Conservation (phyloP, 2,329 filamentous ascomycete genomes). For the Metarhizium brunneum region DNA sequence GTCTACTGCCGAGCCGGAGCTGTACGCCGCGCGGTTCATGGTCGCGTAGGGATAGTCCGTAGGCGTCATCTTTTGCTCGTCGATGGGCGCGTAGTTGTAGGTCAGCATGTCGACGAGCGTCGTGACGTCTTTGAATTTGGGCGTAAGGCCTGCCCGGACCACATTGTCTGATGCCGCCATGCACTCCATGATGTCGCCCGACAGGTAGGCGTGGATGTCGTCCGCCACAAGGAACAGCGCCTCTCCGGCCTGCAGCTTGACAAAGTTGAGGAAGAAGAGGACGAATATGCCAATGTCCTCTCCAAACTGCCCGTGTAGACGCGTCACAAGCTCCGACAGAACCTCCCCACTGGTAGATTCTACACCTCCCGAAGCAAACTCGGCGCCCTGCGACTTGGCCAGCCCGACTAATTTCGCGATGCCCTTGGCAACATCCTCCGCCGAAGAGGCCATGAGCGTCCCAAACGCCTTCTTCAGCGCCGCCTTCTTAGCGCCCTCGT, state of each 20-base stretch:
- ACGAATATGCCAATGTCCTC: conserved; percentile 89
- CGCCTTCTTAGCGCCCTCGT: conserved; percentile 59
- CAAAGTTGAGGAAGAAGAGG: conserved; percentile 94
- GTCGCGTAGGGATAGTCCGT: conserved; percentile 78
- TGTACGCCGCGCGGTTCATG: conserved; percentile 74
- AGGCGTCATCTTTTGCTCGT: conserved; percentile 87
- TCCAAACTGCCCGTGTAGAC: conserved; percentile 78
- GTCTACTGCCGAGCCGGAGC: conserved; percentile 58
- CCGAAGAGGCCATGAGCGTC: conserved; percentile 68
- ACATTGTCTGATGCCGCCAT: conserved; percentile 99
- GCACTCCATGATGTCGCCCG: conserved; percentile 94
- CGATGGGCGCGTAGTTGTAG: conserved; percentile 89
- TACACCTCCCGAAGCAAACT: conserved; percentile 68
- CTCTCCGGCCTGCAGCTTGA: conserved; percentile 79
- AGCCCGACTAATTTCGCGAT: conserved; percentile 61
- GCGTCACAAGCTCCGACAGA: conserved; percentile 65
- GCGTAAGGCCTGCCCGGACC: conserved; percentile 91
- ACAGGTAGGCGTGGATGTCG: conserved; percentile 93
- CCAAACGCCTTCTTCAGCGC: conserved; percentile 68
- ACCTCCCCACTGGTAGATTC: conserved; percentile 58
- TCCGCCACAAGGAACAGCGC: conserved; percentile 94
- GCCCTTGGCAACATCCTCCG: conserved; percentile 44
- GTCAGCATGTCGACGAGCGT: conserved; percentile 88
- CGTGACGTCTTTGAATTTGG: conserved; percentile 94
- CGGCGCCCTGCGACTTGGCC: conserved; percentile 56